Percentiles rank a stretch among this genome's conserved stretches.
phyloP scores from a whole-genome alignment of 192 early-diverging fungal species.

The Rhizoclosmatium sp. region DNA sequence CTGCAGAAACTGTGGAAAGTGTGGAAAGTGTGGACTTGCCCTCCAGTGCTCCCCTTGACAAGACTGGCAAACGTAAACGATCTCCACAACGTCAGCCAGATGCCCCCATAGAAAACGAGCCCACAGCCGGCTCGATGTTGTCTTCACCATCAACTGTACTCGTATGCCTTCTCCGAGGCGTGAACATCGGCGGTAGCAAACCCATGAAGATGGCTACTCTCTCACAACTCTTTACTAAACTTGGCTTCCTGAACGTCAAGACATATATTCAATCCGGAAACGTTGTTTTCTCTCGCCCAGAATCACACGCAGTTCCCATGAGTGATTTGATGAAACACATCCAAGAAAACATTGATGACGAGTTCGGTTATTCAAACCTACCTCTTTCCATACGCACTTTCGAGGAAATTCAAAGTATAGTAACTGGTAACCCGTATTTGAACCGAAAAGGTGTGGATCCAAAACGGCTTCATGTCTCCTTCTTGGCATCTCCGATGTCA shows the following conservation, averaged over 20 bases:
- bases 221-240: background rate
- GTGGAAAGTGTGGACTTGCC: background rate
- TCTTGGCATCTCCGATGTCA: background rate
- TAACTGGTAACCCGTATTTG: constrained; percentile 15
- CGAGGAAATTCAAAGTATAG: background rate
- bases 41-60: too few relatives aligned
- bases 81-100: too few relatives aligned
- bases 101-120: too few relatives aligned
- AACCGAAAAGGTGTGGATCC: background rate
- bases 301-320: background rate
- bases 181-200: constrained; percentile 18
- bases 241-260: background rate
- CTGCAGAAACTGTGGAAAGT: background rate
- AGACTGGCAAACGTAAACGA: too few relatives aligned
- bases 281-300: constrained; percentile 24
- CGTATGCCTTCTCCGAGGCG: constrained; percentile 11
- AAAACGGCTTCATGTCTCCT: constrained; percentile 8
- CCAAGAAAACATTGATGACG: background rate
- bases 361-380: constrained; percentile 17
- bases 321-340: background rate
- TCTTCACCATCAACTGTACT: background rate
- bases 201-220: constrained; percentile 8
- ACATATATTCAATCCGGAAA: constrained; percentile 35
- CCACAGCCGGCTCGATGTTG: too few relatives aligned
- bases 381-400: background rate